These are phyloP conservation scores for Mimosa bimucronata DNA, from an alignment of 306 rosid genomes.

Conservation along the genomic window DNA sequence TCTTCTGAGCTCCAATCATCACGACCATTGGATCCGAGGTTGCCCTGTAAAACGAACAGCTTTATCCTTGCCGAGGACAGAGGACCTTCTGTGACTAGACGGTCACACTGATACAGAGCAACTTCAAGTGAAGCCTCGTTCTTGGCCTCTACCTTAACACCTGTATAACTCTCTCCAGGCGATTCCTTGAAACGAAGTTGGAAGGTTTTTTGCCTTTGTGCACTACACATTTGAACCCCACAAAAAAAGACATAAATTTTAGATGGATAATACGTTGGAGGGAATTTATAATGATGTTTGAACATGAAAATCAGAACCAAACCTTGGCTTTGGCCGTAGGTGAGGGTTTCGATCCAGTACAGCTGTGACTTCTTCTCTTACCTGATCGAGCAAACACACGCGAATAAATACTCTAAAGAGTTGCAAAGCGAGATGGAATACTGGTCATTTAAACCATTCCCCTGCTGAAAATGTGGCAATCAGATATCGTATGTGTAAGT, in stretches of 20 bases:
- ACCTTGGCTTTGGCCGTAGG: constrained; percentile 47
- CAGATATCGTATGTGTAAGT: neutral
- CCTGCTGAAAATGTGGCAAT: neutral
- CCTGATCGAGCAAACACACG: constrained; percentile 37
- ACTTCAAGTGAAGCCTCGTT: constrained; percentile 33
- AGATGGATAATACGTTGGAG: neutral
- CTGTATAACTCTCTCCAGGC: constrained; percentile 41
- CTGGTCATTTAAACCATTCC: neutral
- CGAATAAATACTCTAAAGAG: neutral
- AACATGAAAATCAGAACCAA: constrained; percentile 18
- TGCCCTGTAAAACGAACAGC: constrained; percentile 51
- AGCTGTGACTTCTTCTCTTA: constrained; percentile 36
- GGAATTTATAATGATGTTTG: neutral
- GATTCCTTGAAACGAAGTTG: constrained; percentile 44
- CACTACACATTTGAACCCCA: neutral
- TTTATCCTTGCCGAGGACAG: constrained; percentile 38
- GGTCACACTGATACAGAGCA: constrained; percentile 33
- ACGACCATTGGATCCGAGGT: constrained; percentile 34
- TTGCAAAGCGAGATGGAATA: neutral
- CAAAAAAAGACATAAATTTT: neutral
- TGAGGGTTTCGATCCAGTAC: neutral
- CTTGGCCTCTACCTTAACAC: constrained; percentile 24
- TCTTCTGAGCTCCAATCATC: constrained; percentile 56
- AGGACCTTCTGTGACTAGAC: constrained; percentile 29
- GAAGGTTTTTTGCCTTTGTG: constrained; percentile 34